phyloP scores from a whole-genome alignment of 768 basidiomycete species.

The Mycena belliarum region DNA sequence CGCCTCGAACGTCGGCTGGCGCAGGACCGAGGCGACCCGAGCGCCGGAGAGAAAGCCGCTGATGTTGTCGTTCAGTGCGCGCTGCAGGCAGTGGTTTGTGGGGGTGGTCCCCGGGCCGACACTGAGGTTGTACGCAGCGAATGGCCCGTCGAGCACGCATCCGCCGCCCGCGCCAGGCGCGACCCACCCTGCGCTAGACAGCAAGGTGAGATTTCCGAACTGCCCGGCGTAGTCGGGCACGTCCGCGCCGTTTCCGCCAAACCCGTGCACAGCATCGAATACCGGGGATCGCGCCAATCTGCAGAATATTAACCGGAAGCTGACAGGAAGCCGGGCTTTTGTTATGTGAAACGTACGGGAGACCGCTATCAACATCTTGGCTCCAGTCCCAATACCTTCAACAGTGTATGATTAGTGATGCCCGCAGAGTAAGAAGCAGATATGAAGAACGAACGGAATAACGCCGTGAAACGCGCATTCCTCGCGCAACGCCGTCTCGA shows the following conservation, averaged over 20 bases:
- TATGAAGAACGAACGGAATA: conserved; percentile 28
- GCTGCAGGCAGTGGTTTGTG: conserved; percentile 37
- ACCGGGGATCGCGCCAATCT: conserved; percentile 37
- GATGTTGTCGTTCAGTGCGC: conserved; percentile 29
- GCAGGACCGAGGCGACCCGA: conserved; percentile 25
- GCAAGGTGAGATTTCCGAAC: conserved; percentile 10
- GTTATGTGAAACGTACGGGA: conserved; percentile 20
- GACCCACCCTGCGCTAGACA: conserved; percentile 14
- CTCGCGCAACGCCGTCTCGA: conserved; percentile 34
- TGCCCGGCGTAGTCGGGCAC: conserved; percentile 25
- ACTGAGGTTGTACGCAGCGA: conserved; percentile 33
- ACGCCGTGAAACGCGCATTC: conserved; percentile 39
- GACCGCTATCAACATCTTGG: conserved; percentile 30
- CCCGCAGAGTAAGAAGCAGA: no score
- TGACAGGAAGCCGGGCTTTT: background rate
- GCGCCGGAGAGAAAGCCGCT: conserved; percentile 21
- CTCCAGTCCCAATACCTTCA: conserved; percentile 45
- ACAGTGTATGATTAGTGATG: background rate
- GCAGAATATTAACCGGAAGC: background rate
- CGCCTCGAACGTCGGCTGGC: conserved; percentile 30
- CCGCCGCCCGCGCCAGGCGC: conserved; percentile 21
- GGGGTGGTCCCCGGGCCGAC: conserved; percentile 35
- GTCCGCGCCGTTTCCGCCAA: conserved; percentile 38
- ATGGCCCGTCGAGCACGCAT: conserved; percentile 36
- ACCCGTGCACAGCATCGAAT: conserved; percentile 37